phyloP scores from a whole-genome alignment of 805 yeast genomes.

The Teunomyces cretensis region DNA sequence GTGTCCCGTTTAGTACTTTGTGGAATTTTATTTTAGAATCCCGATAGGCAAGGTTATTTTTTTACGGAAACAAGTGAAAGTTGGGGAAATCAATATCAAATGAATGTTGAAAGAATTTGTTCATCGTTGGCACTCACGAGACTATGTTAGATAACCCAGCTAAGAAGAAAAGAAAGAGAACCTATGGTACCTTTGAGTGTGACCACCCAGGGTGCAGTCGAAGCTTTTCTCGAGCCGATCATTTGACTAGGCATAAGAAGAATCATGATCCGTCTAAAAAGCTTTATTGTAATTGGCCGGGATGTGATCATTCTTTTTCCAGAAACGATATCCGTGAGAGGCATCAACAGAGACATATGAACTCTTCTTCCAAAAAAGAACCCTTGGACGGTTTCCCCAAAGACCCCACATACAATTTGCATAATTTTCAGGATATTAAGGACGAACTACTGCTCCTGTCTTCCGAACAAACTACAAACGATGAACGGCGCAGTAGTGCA shows the following conservation, averaged over 20 bases:
- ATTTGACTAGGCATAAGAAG: constrained; percentile 9
- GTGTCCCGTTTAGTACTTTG: neutral
- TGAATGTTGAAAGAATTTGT: neutral
- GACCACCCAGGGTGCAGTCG: constrained; percentile 4
- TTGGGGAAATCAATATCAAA: no score
- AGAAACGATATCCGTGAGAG: constrained; percentile 10
- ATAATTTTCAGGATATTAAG: neutral
- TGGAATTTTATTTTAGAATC: neutral
- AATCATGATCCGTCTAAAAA: constrained; percentile 9
- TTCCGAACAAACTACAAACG: neutral
- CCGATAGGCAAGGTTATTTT: no score
- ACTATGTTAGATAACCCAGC: neutral
- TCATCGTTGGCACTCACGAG: neutral
- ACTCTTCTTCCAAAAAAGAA: neutral
- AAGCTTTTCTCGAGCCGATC: constrained; percentile 9
- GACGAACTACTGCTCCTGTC: neutral
- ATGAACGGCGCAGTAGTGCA: neutral
- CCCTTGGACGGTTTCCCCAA: neutral
- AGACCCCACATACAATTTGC: neutral
- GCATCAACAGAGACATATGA: constrained; percentile 6
- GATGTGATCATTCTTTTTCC: constrained; percentile 5
- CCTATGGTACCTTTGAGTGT: constrained; percentile 16
- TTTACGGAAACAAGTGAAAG: no score
- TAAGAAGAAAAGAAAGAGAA: constrained; percentile 17
- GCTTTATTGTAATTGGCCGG: constrained; percentile 9